Evolutionary conservation across 1,284 basidiomycete species (phyloP), one percentile per base, ranked within the genome.

Genomic region (Farysia itapuensis): DNA sequence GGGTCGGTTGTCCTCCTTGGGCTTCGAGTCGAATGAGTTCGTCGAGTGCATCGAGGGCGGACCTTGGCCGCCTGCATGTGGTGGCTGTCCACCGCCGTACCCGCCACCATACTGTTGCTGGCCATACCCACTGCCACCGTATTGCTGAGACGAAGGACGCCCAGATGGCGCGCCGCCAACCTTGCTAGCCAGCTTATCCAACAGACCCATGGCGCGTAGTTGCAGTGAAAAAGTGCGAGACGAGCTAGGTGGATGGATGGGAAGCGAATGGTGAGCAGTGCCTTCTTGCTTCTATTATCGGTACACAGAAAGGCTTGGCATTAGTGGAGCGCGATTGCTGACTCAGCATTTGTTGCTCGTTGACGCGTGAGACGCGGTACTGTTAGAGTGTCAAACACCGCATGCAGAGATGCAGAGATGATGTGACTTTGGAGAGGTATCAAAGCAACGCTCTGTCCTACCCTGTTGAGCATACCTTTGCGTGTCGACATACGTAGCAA

Each of bases 151-250:
- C 22, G 28, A 22, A 26, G 64, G 64, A 20, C 46, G 52, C 15
- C 28, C 31, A 13, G 40, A 44, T 12, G 9, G 8, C 6, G 26
- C 18, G 32, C 30, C 29, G 21, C 49, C 51, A 21, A 56, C 56
- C 43, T 70, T 67, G 46, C 43, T 45, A n/a, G 57, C 56, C 22
- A 71, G 51, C 41, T 71, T 71, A 24, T 71, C 68, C 30, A 71
- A 43, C 18, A 71, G 45, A 16, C 68, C 66, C 68, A 71, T 71
- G 19, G 16, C 28, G 25, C 25, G 9, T 9, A 9, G 9, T 9
- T 28, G 9, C 25, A 28, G 25, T 28, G 25, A 28, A 28, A 28
- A 28, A 9, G n/a, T 28, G 25, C 25, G 25, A 9, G 25, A 28
- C 25, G 25, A n/a, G 1, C 21, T 39, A 28, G 12, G 35, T 20